Base-by-base conservation (phyloP, 805 yeast genomes). In the Candida xiaguanensis region DNA sequence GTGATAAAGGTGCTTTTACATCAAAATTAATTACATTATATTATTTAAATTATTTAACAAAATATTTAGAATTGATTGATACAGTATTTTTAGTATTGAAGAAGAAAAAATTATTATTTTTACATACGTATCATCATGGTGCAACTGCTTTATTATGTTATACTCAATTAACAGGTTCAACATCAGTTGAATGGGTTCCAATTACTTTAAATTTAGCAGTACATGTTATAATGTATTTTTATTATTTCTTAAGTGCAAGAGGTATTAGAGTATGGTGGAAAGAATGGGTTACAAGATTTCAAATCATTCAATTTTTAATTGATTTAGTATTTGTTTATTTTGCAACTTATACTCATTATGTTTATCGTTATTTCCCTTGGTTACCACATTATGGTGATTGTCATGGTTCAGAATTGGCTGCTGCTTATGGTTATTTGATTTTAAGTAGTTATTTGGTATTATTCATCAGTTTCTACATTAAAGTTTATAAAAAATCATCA, bases 241-340 rank as follows among this genome's bases (percentile, higher is more conserved):
- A 91, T 78, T 91, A 93, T 72, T 89, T 90, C 74, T 73, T 91
- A 54, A 76, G 93, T 38, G 86, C 97, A 15, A 77, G 95, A 60
- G 96, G 96, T 42, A 86, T 90, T 58, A 82, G 87, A 56, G 96
- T 91, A 39, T 90, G 97, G 97, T 91, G 99, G 99, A 91, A 93
- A 71, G 95, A 90, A 72, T 91, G 96, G 96, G 96, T 91, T 50
- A 91, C 99, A 41, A 77, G 95, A 49, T 82, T 87, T 74, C 99
- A 91, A 73, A 91, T 91, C 67, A 71, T 86, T 55, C 99, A 91
- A 71, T 91, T 91, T 59, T 68, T 91, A 50, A 74, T 91, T 57
- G 99, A 91, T 65, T 77, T 91, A 58, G 79, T 74, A 31, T 90
- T 91, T 61, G 95, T 93, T 48, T 93, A 89, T 74, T 89, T 86